Conservation (phyloP, 169 alveolate species). For the Eimeria necatrix region DNA sequence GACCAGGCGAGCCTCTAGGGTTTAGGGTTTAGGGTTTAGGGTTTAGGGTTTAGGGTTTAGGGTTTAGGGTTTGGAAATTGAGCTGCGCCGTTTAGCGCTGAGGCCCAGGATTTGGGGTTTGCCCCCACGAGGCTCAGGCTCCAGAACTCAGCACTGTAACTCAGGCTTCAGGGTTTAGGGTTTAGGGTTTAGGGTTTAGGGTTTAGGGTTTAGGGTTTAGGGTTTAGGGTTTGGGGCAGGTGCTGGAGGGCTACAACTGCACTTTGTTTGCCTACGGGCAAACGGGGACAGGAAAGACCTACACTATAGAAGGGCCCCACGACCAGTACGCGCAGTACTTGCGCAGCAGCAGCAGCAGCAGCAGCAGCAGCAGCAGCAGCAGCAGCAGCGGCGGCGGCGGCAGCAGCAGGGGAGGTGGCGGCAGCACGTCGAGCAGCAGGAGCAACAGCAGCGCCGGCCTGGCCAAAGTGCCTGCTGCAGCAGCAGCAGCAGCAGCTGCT, state of each 20-base stretch:
- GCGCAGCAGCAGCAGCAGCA: conserved; percentile 19
- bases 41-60: no score
- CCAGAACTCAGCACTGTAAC: no score
- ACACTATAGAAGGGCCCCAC: conserved; percentile 66
- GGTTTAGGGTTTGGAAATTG: no score
- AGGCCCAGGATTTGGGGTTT: no score
- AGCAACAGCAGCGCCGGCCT: background rate
- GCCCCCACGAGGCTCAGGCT: no score
- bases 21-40: no score
- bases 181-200: background rate
- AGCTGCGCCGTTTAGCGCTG: no score
- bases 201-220: background rate
- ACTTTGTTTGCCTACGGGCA: conserved; percentile 78
- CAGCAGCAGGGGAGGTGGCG: background rate
- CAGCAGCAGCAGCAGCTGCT: background rate
- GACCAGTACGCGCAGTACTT: background rate
- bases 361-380: background rate
- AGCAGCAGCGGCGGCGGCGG: background rate
- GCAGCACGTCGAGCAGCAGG: background rate
- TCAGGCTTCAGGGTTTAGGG: no score
- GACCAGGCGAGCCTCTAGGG: conserved; percentile 85
- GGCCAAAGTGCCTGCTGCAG: background rate
- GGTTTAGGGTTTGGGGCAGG: conserved; percentile 41
- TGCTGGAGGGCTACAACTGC: conserved; percentile 91
- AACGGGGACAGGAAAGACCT: conserved; percentile 81